Percentiles rank a stretch among this genome's conserved stretches.
Evolutionary conservation across 73 alveolate species (phyloP).

Genomic region (Blepharisma japonicum): DNA sequence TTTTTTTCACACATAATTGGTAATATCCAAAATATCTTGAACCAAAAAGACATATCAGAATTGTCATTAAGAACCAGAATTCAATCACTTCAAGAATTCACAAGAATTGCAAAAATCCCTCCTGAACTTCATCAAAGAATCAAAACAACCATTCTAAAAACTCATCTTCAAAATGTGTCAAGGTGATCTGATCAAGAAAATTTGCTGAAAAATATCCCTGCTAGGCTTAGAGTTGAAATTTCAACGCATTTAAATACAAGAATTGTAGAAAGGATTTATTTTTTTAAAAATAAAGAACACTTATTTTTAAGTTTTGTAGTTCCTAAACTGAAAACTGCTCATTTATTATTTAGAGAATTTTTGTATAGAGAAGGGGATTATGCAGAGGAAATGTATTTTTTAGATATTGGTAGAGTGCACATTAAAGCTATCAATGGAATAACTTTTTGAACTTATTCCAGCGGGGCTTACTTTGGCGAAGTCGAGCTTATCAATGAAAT

Average conservation of each 20-base stretch:
- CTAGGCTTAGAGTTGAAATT: conserved; percentile 37
- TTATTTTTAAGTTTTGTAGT: conserved; percentile 40
- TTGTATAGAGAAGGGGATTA: conserved; percentile 49
- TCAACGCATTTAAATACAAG: conserved; percentile 47
- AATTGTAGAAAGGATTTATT: conserved; percentile 37
- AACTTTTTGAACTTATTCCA: conserved; percentile 37
- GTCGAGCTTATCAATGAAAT: conserved; percentile 42
- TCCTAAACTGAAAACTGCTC: conserved; percentile 39
- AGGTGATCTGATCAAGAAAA: conserved; percentile 44
- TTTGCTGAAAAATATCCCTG: conserved; percentile 50
- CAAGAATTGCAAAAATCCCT: conserved; percentile 49
- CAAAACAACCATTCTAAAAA: conserved; percentile 37
- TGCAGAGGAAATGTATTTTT: conserved; percentile 54
- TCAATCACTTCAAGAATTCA: conserved; percentile 49
- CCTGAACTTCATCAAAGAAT: conserved; percentile 42
- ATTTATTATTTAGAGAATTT: conserved; percentile 38
- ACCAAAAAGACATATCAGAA: conserved; percentile 25
- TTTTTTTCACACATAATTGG: conserved; percentile 35
- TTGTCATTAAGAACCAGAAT: conserved; percentile 34
- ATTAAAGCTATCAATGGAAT: conserved; percentile 45
- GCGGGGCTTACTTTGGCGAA: conserved; percentile 57
- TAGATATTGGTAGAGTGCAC: conserved; percentile 56
- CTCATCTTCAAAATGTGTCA: conserved; percentile 40
- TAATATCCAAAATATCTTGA: conserved; percentile 25
- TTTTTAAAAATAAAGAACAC: conserved; percentile 52